Evolutionary conservation across 1,284 basidiomycete genomes (phyloP).

Genomic region (Malassezia pachydermatis): DNA sequence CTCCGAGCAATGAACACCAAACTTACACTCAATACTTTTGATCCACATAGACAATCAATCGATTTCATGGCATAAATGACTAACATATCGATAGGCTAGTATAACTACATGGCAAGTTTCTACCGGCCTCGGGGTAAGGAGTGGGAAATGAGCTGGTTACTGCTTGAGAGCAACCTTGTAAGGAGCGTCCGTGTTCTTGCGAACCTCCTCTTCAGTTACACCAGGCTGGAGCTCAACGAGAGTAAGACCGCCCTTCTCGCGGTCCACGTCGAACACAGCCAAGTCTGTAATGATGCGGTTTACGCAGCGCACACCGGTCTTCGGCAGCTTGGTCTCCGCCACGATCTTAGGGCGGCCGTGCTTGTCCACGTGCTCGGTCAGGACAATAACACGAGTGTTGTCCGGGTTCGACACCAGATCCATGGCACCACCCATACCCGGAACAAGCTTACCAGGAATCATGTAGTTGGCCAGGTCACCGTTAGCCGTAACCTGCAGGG

Average conservation of each 20-base stretch:
- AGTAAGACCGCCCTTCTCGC: slow-evolving; percentile 60
- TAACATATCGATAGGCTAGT: no score
- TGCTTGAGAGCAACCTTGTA: slow-evolving; percentile 57
- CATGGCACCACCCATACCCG: slow-evolving; percentile 87
- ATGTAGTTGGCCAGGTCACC: slow-evolving; percentile 98
- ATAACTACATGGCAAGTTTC: no score
- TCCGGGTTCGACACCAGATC: slow-evolving; percentile 53
- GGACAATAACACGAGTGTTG: slow-evolving; percentile 55
- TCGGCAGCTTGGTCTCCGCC: slow-evolving; percentile 67
- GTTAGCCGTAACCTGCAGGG: slow-evolving; percentile 83
- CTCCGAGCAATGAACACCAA: no score
- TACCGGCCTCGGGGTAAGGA: no score
- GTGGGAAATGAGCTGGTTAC: no score
- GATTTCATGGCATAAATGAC: no score
- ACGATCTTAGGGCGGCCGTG: slow-evolving; percentile 80
- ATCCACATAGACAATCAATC: no score
- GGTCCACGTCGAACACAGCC: slow-evolving; percentile 73
- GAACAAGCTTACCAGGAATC: slow-evolving; percentile 75
- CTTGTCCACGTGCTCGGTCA: slow-evolving; percentile 82
- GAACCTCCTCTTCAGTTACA: slow-evolving; percentile 70
- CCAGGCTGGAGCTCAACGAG: slow-evolving; percentile 75
- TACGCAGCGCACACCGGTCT: slow-evolving; percentile 76
- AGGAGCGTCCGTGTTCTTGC: slow-evolving; percentile 68
- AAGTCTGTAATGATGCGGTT: slow-evolving; percentile 86
- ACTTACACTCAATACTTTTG: no score